Conservation (phyloP, 495 filamentous ascomycete genomes). For the Penicillium goetzii region DNA sequence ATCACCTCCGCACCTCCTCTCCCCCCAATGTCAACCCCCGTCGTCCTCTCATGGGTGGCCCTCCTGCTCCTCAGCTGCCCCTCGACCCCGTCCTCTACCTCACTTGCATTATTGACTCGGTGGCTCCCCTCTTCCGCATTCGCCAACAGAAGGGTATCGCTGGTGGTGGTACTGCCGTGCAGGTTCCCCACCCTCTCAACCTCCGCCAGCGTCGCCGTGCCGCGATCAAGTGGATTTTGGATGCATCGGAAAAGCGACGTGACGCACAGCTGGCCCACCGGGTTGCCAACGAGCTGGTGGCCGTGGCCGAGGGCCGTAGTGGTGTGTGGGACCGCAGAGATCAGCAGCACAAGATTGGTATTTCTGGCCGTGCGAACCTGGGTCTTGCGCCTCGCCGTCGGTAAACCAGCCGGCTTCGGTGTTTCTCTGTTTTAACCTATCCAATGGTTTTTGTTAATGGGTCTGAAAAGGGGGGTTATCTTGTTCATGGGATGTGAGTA, state of each 20-base stretch:
- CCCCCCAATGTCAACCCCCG: slow-evolving; percentile 70
- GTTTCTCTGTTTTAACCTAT: slow-evolving; percentile 16
- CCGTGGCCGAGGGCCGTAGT: slow-evolving; percentile 85
- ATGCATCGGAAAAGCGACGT: slow-evolving; percentile 71
- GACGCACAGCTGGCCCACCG: slow-evolving; percentile 71
- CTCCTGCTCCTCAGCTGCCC: slow-evolving; percentile 73
- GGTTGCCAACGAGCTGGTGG: slow-evolving; percentile 84
- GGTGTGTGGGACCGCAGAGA: slow-evolving; percentile 78
- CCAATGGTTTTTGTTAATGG: slow-evolving; percentile 15
- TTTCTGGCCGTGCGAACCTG: slow-evolving; percentile 74
- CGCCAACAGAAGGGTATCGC: slow-evolving; percentile 73
- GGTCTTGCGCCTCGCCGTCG: slow-evolving; percentile 31
- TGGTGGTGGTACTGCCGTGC: slow-evolving; percentile 82
- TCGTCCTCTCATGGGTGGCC: slow-evolving; percentile 71
- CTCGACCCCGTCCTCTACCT: slow-evolving; percentile 79
- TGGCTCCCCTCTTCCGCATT: slow-evolving; percentile 86
- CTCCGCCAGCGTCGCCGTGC: slow-evolving; percentile 73
- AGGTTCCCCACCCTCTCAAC: slow-evolving; percentile 76
- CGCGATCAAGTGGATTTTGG: slow-evolving; percentile 87
- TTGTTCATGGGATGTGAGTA: slow-evolving; percentile 13
- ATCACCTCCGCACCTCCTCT: slow-evolving; percentile 81
- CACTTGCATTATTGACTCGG: slow-evolving; percentile 88
- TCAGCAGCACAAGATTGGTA: slow-evolving; percentile 72
- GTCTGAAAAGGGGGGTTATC: slow-evolving; percentile 2
- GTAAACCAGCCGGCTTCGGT: slow-evolving; percentile 13